phyloP scores from a whole-genome alignment of 1,139 yeast species.

The Saccharomycopsis hybrid region DNA sequence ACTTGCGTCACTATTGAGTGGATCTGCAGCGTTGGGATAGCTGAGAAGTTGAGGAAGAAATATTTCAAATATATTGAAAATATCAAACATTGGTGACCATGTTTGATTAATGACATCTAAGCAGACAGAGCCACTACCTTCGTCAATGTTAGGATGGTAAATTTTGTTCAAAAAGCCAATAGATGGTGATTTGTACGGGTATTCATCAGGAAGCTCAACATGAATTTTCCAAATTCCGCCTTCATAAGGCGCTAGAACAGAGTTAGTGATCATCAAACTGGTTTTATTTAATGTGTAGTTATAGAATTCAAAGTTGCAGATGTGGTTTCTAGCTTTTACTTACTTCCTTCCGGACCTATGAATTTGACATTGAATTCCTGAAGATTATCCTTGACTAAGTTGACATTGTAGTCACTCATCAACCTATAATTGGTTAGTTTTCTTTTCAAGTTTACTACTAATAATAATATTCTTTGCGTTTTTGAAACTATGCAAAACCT shows the following conservation, averaged over 20 bases:
- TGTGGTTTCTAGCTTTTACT: no score
- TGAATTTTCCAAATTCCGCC: conserved; percentile 89
- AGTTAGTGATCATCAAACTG: no score
- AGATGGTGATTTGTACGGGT: conserved; percentile 93
- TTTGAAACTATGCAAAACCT: no score
- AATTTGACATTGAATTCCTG: conserved; percentile 87
- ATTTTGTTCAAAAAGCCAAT: conserved; percentile 90
- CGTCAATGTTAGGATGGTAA: conserved; percentile 91
- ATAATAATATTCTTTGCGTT: neutral
- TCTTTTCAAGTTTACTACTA: neutral
- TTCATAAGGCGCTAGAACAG: conserved; percentile 68
- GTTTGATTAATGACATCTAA: conserved; percentile 95
- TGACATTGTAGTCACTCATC: conserved; percentile 92
- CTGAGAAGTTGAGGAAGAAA: conserved; percentile 87
- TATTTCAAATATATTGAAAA: conserved; percentile 84
- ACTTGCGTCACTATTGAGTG: conserved; percentile 89
- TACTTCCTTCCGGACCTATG: conserved; percentile 76
- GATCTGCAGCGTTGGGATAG: conserved; percentile 93
- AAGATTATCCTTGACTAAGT: conserved; percentile 78
- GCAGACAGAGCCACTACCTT: conserved; percentile 87
- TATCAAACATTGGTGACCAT: conserved; percentile 97
- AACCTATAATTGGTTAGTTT: conserved; percentile 30
- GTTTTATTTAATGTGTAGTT: no score
- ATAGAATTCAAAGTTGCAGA: no score
- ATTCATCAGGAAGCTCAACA: conserved; percentile 92